A percentile compares a stretch with the other conserved stretches of the same genome.
Conservation (phyloP, 768 basidiomycete species). For the Naganishia randhawae region DNA sequence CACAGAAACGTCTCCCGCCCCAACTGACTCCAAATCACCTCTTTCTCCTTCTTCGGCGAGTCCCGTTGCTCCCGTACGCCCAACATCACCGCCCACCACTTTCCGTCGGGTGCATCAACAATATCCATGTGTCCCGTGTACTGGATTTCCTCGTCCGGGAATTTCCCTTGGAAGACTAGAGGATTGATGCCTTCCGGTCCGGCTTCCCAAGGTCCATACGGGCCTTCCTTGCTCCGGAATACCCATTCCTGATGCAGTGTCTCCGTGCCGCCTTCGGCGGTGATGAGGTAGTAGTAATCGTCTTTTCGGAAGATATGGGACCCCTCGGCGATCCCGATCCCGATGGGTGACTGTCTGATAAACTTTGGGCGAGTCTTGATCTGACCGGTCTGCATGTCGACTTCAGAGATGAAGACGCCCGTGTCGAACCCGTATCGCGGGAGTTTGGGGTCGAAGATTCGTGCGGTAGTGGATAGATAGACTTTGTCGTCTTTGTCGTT, state of each 20-base stretch:
- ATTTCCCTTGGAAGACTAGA: constrained; percentile 32
- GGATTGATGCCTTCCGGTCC: constrained; percentile 34
- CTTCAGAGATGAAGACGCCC: constrained; percentile 30
- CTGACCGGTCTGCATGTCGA: constrained; percentile 30
- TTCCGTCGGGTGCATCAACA: constrained; percentile 47
- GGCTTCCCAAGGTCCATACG: constrained; percentile 47
- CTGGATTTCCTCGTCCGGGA: constrained; percentile 47
- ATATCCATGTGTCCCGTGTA: constrained; percentile 54
- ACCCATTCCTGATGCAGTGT: constrained; percentile 38
- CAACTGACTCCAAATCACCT: constrained; percentile 38
- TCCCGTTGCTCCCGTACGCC: constrained; percentile 30
- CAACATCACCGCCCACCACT: constrained; percentile 47
- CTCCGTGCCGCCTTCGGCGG: constrained; percentile 47
- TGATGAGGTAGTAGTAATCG: constrained; percentile 50
- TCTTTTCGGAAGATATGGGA: constrained; percentile 42
- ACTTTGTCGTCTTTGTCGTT: constrained; percentile 34
- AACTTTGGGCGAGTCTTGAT: constrained; percentile 9
- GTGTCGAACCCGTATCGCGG: constrained; percentile 26
- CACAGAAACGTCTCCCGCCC: constrained; percentile 53
- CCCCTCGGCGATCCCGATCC: constrained; percentile 39
- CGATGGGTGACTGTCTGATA: constrained; percentile 25
- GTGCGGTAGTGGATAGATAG: constrained; percentile 29
- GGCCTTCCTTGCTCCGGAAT: constrained; percentile 40
- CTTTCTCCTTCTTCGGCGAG: neutral
- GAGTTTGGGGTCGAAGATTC: constrained; percentile 19